Evolutionary conservation across 2,329 filamentous ascomycete species (phyloP), one percentile per base, ranked within the genome.

Genomic region (Hawksworthiomyces lignivorus): DNA sequence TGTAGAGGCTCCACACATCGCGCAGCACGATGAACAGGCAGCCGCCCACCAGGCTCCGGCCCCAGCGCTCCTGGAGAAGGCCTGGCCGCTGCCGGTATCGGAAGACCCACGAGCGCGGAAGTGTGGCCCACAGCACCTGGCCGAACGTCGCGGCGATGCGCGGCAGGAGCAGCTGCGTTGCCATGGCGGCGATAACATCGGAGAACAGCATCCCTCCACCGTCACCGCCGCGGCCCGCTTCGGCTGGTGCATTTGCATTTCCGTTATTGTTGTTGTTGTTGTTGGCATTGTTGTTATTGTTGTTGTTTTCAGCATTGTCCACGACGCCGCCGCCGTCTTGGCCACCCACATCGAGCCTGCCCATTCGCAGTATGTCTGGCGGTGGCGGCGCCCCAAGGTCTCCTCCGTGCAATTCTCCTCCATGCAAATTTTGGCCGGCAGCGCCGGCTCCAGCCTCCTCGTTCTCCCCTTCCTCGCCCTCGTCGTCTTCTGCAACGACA

Each of bases 1-100:
- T 69, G 54, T 80, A 84, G 19, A 84, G 60, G 44, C 67, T 64
- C 38, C 82, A 63, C 3, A 67, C 68, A 52, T 84, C 80, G 60
- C 90, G 92, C 39, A 95, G 61, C 9, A 95, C 80, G 14, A 97
- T 81, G 54, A 90, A 95, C 17, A 94, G 64, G 57, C 87, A 92
- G 0, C 92, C 92, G 2, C 92, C 92, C 1, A 92, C 73, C 3
- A 98, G 69, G 54, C 86, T 96, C 43, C 92, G 73, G 1, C 88
- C 92, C 87, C 92, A 97, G 45, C 82, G 79, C 52, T 84, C 77
- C 56, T 92, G 85, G 24, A 98, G 61, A 20, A 97, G 68, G 0
- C 84, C 75, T 0, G 49, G 49, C 15, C 53, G 9, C 56, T 48
- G 51, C 19, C 2, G 68, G 61, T 8, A 63, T 62, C 0, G 65